These are phyloP conservation scores for Lasiodiplodia sp. DNA, from an alignment of 2,329 filamentous ascomycete species.

Conservation along the genomic window DNA sequence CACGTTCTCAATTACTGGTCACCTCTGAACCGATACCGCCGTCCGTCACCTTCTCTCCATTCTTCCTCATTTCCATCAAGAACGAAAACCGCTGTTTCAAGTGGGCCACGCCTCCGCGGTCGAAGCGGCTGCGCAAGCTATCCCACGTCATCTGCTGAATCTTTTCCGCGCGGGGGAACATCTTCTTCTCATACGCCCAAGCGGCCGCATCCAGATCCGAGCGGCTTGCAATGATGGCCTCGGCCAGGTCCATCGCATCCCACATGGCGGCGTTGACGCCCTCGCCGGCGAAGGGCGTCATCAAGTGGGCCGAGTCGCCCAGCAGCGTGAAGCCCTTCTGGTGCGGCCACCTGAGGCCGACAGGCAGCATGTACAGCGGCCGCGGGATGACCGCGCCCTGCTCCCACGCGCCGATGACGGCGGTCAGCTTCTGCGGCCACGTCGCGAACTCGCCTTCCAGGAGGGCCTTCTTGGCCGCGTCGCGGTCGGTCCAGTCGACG, in stretches of 20 bases:
- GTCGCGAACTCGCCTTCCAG: conserved; percentile 44
- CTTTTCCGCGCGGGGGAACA: conserved; percentile 39
- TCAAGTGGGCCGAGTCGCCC: conserved; percentile 68
- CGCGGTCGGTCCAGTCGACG: conserved; percentile 52
- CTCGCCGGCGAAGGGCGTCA: conserved; percentile 66
- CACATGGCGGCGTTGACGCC: conserved; percentile 66
- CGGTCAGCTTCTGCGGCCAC: conserved; percentile 28
- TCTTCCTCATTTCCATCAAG: conserved; percentile 12
- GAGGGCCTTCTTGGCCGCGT: conserved; percentile 47
- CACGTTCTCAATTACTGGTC: not conserved
- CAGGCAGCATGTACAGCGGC: conserved; percentile 62
- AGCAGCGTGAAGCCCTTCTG: conserved; percentile 61
- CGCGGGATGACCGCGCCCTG: conserved; percentile 27
- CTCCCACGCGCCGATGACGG: conserved; percentile 34
- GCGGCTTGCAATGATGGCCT: conserved; percentile 15
- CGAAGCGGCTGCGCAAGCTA: conserved; percentile 21
- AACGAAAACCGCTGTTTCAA: conserved; percentile 42
- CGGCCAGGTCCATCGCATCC: conserved; percentile 60
- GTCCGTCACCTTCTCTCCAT: conserved; percentile 13
- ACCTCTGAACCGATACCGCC: conserved; percentile 8
- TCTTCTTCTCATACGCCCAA: conserved; percentile 32
- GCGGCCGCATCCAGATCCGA: conserved; percentile 40
- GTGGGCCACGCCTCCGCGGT: conserved; percentile 37
- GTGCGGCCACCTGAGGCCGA: conserved; percentile 58
- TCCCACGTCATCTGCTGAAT: conserved; percentile 45